Base-by-base conservation (phyloP, 169 alveolate species). In the Cryptosporidium canis region DNA sequence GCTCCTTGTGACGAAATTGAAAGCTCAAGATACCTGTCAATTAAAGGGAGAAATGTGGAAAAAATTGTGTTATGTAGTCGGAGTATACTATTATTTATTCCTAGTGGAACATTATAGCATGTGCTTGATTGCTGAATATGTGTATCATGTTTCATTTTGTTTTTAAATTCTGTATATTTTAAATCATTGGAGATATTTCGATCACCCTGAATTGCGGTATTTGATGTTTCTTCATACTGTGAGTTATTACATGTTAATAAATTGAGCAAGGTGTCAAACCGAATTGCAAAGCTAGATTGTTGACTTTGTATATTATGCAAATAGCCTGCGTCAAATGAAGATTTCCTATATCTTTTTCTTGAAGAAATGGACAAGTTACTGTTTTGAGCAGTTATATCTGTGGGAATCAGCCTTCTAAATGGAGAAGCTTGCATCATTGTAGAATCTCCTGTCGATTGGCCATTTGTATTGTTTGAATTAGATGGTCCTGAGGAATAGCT, bases 11-110 rank as follows among this genome's bases (percentile, higher is more conserved):
- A 41, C 8, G 72, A 58, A 56, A 77, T 55, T 29, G 87, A 77
- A 77, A 77, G 77, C 39, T 77, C 87, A 21, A 77, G 55, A 58
- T 77, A 77, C 5, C 87, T 29, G 41, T 77, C 87, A 41, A 77
- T 37, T 41, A 77, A 58, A 24, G 87, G 87, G 3, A 77, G 39
- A 18, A 77, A 77, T 21, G 63, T 77, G 9, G 71, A 24, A 43
- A 77, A 77, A 21, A 77, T 31, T 39, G 87, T 77, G 27, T 14
- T 18, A n/a, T 61, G 33, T 4, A 77, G 45, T 7, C 29, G 55
- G 16, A 29, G 41, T 12, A 70, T 16, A 21, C 45, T 67, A 18
- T 53, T 51, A 31, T n/a, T 24, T 8, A 77, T 35, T 58, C 21
- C 24, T 21, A 47, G n/a, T 27, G 68, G 27, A 1, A 27, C n/a